Evolutionary conservation across 164 flowering plant genomes (phyloP).

Genomic region (Protea cynaroides): DNA sequence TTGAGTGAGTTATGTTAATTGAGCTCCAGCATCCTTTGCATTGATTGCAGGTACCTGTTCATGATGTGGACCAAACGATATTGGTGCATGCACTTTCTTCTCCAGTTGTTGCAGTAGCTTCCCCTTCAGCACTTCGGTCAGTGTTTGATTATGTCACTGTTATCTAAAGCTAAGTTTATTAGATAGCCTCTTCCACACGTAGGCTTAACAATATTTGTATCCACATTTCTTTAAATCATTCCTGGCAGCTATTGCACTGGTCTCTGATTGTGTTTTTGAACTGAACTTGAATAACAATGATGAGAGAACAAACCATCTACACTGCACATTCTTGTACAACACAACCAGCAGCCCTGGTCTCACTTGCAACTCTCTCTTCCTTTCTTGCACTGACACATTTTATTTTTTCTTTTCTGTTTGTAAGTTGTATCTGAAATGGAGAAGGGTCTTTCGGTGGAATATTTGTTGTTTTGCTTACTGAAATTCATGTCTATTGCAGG

Average conservation of each 20-base stretch:
- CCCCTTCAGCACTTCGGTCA: constrained; percentile 86
- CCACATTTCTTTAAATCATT: no score
- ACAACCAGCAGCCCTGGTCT: not conserved
- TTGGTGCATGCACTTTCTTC: constrained; percentile 56
- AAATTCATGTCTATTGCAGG: constrained; percentile 25
- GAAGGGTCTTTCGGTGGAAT: not conserved
- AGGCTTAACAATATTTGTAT: no score
- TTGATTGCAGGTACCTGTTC: constrained; percentile 59
- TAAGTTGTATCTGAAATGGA: no score
- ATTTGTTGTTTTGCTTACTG: not conserved
- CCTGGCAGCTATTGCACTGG: not conserved
- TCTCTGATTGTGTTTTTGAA: not conserved
- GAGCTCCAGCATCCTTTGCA: not conserved
- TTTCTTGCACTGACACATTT: not conserved
- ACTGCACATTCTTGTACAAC: no score
- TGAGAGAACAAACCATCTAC: no score
- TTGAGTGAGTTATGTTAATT: not conserved
- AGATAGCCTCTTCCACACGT: no score
- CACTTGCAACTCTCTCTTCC: not conserved
- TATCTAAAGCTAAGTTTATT: not conserved
- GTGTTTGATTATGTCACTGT: not conserved
- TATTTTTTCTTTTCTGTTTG: not conserved
- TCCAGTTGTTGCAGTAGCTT: constrained; percentile 88
- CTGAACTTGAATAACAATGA: not conserved
- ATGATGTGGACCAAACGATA: constrained; percentile 48